Evolutionary conservation across 768 basidiomycete genomes (phyloP), one percentile per base, ranked within the genome.

Genomic region (Boletus vinaceobasis): DNA sequence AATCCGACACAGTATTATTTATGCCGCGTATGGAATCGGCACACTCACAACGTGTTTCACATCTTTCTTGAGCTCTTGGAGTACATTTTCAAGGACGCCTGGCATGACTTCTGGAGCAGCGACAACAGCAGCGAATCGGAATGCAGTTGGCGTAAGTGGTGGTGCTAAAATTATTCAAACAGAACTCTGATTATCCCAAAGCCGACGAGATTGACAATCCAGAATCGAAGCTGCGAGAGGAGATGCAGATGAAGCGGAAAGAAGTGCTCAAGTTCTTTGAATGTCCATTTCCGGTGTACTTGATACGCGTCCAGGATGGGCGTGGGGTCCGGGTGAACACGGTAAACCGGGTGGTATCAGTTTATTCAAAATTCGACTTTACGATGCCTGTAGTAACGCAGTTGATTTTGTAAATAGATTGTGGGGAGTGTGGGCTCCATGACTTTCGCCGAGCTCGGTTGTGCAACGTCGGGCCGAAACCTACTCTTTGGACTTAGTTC

Each of bases 1-100:
- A 10, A 40, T 10, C 51, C 63, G 35, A 54, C 10, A 14, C 47
- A 58, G 9, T 63, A 60, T 43, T 61, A 57, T 43, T 23, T 67
- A 9, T 68, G 66, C 29, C 61, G 65, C n/a, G 36, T 47, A 3
- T 68, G 66, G 66, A 49, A 56, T 32, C 57, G 46, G 49, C 42
- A 48, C 19, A 43, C 64, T 3, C 42, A 45, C 0, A 61, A 52
- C 17, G 56, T 59, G 44, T 60, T 66, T 23, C 49, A 52, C 4
- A 55, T 66, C 23, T 37, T 66, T 2, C 23, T 55, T 19, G 61
- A 61, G 10, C n/a, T 66, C n/a, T 38, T 63, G 10, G 33, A 55
- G n/a, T 63, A 63, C n/a, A 21, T 46, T 7, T 26, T 53, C 1
- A 31, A 52, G 33, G 58, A 67, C 1, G 4, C 10, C 0, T 45